Evolutionary conservation across 306 rosid species (phyloP).

Genomic region (Casuarina equisetifolia): DNA sequence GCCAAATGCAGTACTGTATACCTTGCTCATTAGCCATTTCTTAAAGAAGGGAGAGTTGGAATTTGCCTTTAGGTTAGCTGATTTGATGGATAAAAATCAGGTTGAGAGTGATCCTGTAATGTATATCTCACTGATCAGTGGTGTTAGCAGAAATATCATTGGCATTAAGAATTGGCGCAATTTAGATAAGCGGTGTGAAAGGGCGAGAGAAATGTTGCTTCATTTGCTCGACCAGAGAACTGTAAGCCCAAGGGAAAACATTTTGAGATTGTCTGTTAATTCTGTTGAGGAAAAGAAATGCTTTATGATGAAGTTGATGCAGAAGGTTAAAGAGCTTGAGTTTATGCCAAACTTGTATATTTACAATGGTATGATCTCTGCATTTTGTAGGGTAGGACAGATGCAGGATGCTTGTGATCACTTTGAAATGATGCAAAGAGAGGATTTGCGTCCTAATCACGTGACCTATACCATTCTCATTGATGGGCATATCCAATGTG

Average conservation of each 20-base stretch:
- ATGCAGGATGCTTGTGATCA: constrained; percentile 37
- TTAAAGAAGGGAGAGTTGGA: constrained; percentile 36
- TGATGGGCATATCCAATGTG: constrained; percentile 36
- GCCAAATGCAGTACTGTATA: constrained; percentile 40
- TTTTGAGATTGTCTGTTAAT: constrained; percentile 4
- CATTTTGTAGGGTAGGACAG: constrained; percentile 32
- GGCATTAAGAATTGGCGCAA: constrained; percentile 3
- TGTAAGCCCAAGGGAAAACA: constrained; percentile 13
- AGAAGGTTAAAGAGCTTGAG: constrained; percentile 22
- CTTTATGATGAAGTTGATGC: constrained; percentile 31
- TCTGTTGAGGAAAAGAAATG: constrained; percentile 25
- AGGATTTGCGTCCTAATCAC: constrained; percentile 44
- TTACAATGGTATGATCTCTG: constrained; percentile 42
- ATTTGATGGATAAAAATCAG: constrained; percentile 34
- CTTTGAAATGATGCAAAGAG: constrained; percentile 43
- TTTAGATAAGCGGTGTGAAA: constrained; percentile 4
- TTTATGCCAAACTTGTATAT: constrained; percentile 35
- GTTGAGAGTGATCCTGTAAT: constrained; percentile 31
- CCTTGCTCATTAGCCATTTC: constrained; percentile 38
- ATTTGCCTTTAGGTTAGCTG: constrained; percentile 40
- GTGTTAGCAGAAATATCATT: constrained; percentile 32
- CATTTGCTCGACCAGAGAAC: constrained; percentile 26
- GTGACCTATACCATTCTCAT: constrained; percentile 50
- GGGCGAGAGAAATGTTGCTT: constrained; percentile 33
- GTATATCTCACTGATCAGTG: constrained; percentile 31